Evolutionary conservation across 768 basidiomycete species (phyloP), one percentile per base, ranked within the genome.

Genomic region (Pisolithus orientalis): DNA sequence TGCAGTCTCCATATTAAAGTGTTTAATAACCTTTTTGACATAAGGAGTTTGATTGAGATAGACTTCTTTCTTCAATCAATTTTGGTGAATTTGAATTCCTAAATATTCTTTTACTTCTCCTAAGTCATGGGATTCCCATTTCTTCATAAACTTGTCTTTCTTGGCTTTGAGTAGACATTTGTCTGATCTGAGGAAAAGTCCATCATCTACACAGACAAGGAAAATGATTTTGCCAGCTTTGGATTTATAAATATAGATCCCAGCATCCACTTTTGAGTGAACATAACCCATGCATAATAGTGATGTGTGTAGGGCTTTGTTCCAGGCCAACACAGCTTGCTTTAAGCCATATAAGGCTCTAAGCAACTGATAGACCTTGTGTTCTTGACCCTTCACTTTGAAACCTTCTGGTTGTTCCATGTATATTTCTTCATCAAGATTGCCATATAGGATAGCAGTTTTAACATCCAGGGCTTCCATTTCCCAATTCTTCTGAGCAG

Each of bases 31-130:
- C 34, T 55, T 56, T 3, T 54, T 47, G 0, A 54, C 43, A 39
- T 62, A 62, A 14, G 47, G 14, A 14, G 5, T 13, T 52, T 62
- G 57, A 38, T 62, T 50, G 0, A 53, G 2, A 5, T 6, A 5
- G 0, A 53, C 13, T 5, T 17, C 17, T 0, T n/a, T 10, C 0
- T 13, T 25, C 4, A 5, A 1, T 5, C 6, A 10, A 7, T 43
- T 42, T 6, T 7, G n/a, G 32, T 14, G 6, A 5, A 47, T 3
- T 5, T 47, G 11, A 3, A 42, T n/a, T 42, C 40, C 40, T 3
- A 53, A 45, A 11, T 40, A 53, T 14, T 53, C 29, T n/a, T n/a
- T 40, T 0, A 38, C 51, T 31, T 39, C 2, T 0, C 44, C 29
- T 3, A 47, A 17, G 21, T 52, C 28, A 5, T 6, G 7, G 27